Conservation (phyloP, 23 red algal species). For the Gracilaria domingensis region DNA sequence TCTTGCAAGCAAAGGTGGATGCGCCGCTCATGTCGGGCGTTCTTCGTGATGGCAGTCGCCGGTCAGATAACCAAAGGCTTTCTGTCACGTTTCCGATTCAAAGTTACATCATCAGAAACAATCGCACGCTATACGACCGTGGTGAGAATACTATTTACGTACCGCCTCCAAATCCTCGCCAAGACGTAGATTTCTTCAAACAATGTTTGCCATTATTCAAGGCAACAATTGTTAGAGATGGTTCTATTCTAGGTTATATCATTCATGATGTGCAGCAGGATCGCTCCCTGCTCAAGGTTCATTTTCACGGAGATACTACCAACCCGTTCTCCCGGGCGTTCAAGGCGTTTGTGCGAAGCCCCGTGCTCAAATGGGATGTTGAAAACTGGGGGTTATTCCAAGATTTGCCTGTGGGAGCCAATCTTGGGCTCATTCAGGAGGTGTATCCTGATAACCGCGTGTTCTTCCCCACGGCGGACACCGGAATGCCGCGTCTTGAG, state of each 20-base stretch:
- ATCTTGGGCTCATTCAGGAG: slow-evolving; percentile 52
- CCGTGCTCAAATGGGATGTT: slow-evolving; percentile 53
- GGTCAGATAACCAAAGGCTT: background rate
- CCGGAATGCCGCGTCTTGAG: slow-evolving; percentile 34
- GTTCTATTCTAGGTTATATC: slow-evolving; percentile 29
- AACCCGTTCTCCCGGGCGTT: slow-evolving; percentile 23
- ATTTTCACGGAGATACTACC: slow-evolving; percentile 46
- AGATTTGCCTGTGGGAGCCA: slow-evolving; percentile 28
- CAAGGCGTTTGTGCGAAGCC: slow-evolving; percentile 32
- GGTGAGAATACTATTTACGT: slow-evolving; percentile 24
- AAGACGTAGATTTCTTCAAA: slow-evolving; percentile 16
- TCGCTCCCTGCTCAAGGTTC: slow-evolving; percentile 40
- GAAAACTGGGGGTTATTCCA: slow-evolving; percentile 43
- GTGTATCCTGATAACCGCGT: slow-evolving; percentile 60
- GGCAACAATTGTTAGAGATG: slow-evolving; percentile 19
- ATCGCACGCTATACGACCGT: slow-evolving; percentile 26
- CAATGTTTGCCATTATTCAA: slow-evolving; percentile 17
- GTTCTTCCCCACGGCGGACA: background rate
- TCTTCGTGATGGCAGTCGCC: slow-evolving; percentile 3
- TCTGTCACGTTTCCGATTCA: slow-evolving; percentile 16
- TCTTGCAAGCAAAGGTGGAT: background rate
- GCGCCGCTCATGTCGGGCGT: slow-evolving; percentile 29
- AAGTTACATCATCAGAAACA: slow-evolving; percentile 36
- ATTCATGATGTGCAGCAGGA: slow-evolving; percentile 18
- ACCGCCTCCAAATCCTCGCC: background rate